These are phyloP conservation scores for Verticillium nonalfalfae DNA, from an alignment of 2,329 filamentous ascomycete genomes.

Conservation along the genomic window DNA sequence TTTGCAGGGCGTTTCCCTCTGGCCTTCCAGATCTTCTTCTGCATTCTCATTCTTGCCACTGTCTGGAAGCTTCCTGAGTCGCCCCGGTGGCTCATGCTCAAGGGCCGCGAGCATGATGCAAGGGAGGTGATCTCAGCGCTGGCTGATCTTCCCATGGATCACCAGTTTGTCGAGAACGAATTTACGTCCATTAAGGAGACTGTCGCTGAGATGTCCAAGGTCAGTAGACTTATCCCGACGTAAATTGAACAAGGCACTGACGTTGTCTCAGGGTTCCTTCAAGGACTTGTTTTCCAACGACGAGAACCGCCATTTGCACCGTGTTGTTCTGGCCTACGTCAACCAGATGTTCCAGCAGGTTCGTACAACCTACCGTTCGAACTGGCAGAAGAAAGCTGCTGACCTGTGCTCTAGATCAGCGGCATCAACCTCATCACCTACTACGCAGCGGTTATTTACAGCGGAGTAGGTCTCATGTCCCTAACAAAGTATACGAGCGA, in stretches of 20 bases:
- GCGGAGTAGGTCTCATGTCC: constrained; percentile 1
- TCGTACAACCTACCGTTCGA: neutral
- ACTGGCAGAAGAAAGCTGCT: neutral
- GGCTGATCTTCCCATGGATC: constrained; percentile 31
- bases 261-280: constrained; percentile 32
- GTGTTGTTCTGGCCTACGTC: constrained; percentile 47
- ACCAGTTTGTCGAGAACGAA: constrained; percentile 50
- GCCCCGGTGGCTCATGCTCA: constrained; percentile 35
- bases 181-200: constrained; percentile 49
- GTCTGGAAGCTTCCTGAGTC: constrained; percentile 50
- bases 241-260: neutral
- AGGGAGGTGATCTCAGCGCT: constrained; percentile 34
- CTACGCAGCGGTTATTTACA: constrained; percentile 22
- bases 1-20: constrained; percentile 50
- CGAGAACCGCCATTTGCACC: constrained; percentile 49
- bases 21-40: constrained; percentile 51
- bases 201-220: constrained; percentile 54
- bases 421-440: constrained; percentile 22
- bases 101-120: constrained; percentile 35
- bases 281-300: constrained; percentile 52
- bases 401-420: constrained; percentile 11
- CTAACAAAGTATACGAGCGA: neutral
- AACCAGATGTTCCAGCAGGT: constrained; percentile 48
- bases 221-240: neutral
- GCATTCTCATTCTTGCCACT: constrained; percentile 47